phyloP scores from a whole-genome alignment of 2,329 filamentous ascomycete genomes.

The Zymoseptoria pseudotritici region DNA sequence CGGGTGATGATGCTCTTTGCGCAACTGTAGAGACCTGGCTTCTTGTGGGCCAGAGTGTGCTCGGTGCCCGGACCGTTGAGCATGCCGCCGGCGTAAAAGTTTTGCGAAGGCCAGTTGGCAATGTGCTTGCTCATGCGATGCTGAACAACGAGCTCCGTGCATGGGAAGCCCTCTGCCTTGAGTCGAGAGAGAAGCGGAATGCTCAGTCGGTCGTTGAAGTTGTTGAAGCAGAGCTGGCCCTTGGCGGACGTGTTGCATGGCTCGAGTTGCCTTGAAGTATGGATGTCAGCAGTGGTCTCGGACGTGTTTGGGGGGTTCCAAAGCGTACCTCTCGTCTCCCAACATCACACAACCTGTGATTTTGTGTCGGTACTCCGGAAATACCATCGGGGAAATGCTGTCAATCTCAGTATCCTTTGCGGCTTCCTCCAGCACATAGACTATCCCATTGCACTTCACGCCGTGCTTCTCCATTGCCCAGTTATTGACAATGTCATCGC shows the following conservation, averaged over 20 bases:
- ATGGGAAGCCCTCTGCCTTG: constrained; percentile 13
- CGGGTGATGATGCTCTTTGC: constrained; percentile 7
- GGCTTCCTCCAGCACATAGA: too few relatives aligned
- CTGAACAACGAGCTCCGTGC: constrained; percentile 13
- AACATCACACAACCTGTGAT: constrained; percentile 16
- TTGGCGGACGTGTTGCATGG: constrained; percentile 13
- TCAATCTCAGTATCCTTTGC: constrained; percentile 10
- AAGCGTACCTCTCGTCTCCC: constrained; percentile 2
- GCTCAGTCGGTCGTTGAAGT: constrained; percentile 10
- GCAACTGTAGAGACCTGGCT: constrained; percentile 10
- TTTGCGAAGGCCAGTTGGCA: constrained; percentile 7
- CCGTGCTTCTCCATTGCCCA: constrained; percentile 11
- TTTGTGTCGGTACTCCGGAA: constrained; percentile 8
- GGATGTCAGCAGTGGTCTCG: too few relatives aligned
- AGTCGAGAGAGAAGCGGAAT: constrained; percentile 12
- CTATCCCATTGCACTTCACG: neutral
- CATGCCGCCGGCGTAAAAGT: constrained; percentile 14
- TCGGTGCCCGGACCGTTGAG: constrained; percentile 9
- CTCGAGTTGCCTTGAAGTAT: constrained; percentile 2
- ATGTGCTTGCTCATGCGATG: constrained; percentile 10
- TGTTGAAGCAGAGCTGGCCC: constrained; percentile 11
- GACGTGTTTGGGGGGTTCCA: neutral
- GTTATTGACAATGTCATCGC: constrained; percentile 10
- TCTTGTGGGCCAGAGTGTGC: constrained; percentile 2
- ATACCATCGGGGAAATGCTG: constrained; percentile 8